These are phyloP conservation scores for Oemleria cerasiformis DNA, from an alignment of 306 rosid genomes.

Conservation along the genomic window DNA sequence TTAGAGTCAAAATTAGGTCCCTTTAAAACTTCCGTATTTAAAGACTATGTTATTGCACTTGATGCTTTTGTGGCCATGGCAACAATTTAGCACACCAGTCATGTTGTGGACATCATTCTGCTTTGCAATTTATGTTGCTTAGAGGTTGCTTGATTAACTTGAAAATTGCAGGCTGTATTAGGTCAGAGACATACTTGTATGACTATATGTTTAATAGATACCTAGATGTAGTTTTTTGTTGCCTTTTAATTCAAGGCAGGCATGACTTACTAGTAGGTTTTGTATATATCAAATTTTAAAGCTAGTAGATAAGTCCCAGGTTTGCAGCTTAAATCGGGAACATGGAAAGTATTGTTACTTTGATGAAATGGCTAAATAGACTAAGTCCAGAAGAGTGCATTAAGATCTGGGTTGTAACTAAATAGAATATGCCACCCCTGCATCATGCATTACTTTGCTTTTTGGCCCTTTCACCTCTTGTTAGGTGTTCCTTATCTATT, in stretches of 20 bases:
- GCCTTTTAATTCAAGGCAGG: not conserved
- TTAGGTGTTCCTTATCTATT: not conserved
- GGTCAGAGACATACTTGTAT: not conserved
- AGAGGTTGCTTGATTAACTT: not conserved
- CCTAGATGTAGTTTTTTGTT: not conserved
- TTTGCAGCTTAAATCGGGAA: not conserved
- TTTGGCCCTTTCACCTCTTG: not conserved
- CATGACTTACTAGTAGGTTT: not conserved
- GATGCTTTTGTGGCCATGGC: not conserved
- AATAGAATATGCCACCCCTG: not conserved
- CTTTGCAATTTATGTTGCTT: not conserved
- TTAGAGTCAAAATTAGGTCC: not conserved
- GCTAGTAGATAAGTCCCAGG: not conserved
- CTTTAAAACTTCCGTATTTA: not conserved
- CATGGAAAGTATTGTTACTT: not conserved
- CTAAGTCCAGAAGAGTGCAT: not conserved
- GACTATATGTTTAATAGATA: not conserved
- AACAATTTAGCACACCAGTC: not conserved
- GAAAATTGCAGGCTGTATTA: not conserved
- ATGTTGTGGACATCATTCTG: not conserved
- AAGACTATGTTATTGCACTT: not conserved
- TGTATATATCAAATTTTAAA: not conserved
- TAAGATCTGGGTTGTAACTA: conserved; percentile 1
- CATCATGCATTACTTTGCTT: not conserved
- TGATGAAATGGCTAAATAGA: not conserved